Percentiles rank a stretch among this genome's conserved stretches.
phyloP scores from a whole-genome alignment of 1,139 yeast species.

The Sugiyamaella xylanicola region DNA sequence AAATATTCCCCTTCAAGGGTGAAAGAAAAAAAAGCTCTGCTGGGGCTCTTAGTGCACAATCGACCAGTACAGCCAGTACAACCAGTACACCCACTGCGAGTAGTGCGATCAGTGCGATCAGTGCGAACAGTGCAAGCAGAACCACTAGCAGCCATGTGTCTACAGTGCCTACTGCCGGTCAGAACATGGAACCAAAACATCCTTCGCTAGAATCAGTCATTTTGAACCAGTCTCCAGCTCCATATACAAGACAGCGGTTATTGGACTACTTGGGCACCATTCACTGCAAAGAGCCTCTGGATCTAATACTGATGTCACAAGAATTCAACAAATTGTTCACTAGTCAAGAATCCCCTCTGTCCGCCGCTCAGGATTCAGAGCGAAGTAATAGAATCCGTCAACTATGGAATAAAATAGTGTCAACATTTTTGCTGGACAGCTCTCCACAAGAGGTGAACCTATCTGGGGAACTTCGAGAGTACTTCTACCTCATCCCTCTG shows the following conservation, averaged over 20 bases:
- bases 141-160: background rate
- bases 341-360: background rate
- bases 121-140: background rate
- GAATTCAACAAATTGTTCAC: constrained; percentile 34
- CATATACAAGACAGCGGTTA: constrained; percentile 35
- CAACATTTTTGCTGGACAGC: constrained; percentile 36
- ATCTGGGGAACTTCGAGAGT: constrained; percentile 40
- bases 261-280: constrained; percentile 37
- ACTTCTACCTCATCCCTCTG: constrained; percentile 34
- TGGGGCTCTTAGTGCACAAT: background rate
- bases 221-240: constrained; percentile 2
- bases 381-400: constrained; percentile 2
- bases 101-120: background rate
- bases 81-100: too few relatives aligned
- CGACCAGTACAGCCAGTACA: background rate
- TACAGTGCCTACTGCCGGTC: background rate
- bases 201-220: constrained; percentile 15
- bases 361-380: background rate
- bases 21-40: background rate
- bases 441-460: constrained; percentile 42
- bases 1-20: background rate
- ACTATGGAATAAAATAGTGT: constrained; percentile 39
- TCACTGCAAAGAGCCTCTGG: constrained; percentile 43
- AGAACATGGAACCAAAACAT: constrained; percentile 6
- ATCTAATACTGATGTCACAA: constrained; percentile 40